These are phyloP conservation scores for Dendrothele bispora DNA, from an alignment of 768 basidiomycete species.

Conservation along the genomic window DNA sequence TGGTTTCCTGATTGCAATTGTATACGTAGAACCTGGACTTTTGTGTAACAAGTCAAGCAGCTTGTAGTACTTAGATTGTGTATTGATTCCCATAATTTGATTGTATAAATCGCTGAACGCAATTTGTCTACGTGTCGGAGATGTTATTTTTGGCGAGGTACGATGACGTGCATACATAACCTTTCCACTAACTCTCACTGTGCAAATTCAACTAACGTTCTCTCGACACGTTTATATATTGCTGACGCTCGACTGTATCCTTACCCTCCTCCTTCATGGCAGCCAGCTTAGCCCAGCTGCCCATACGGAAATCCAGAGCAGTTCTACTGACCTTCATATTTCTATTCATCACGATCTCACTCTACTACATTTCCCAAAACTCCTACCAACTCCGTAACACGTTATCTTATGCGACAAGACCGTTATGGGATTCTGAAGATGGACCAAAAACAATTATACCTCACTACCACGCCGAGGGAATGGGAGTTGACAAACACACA, in stretches of 20 bases:
- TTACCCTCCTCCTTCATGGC: background rate
- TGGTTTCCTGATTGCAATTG: no score
- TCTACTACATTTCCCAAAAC: slow-evolving; percentile 39
- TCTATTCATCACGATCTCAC: slow-evolving; percentile 25
- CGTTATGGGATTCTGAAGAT: slow-evolving; percentile 56
- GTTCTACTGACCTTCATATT: slow-evolving; percentile 31
- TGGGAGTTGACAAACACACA: slow-evolving; percentile 40
- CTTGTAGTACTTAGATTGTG: no score
- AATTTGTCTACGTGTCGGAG: no score
- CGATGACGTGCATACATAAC: background rate
- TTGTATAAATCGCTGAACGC: no score
- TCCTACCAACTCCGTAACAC: slow-evolving; percentile 52
- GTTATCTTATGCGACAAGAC: slow-evolving; percentile 56
- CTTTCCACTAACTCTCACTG: background rate
- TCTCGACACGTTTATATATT: background rate
- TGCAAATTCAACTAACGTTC: background rate
- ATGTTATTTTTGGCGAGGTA: background rate
- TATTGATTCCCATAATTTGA: no score
- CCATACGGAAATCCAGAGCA: slow-evolving; percentile 10
- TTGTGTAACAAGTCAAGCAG: no score
- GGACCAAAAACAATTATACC: slow-evolving; percentile 48
- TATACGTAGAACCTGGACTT: no score
- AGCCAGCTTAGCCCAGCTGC: background rate
- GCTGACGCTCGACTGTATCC: background rate
- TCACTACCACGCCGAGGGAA: slow-evolving; percentile 58